phyloP scores from a whole-genome alignment of 768 basidiomycete genomes.

The Trichaptum fuscoviolaceum region DNA sequence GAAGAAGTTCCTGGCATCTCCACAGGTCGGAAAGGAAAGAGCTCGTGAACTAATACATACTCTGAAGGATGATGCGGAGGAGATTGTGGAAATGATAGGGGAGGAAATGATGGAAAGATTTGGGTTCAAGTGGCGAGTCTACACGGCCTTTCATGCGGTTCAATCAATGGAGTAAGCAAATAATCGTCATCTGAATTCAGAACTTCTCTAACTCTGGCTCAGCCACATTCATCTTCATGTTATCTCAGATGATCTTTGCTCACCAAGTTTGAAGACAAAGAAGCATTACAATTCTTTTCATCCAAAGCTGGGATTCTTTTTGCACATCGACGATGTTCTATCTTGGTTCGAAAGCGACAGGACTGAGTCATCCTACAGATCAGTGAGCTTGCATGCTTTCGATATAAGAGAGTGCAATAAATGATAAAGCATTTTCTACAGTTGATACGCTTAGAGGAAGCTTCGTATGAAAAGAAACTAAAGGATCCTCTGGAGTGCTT shows the following conservation, averaged over 20 bases:
- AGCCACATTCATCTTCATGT: conserved; percentile 87
- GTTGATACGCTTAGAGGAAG: conserved; percentile 49
- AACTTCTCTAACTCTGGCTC: conserved; percentile 4
- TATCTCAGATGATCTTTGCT: conserved; percentile 71
- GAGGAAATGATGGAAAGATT: conserved; percentile 75
- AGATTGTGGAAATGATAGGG: conserved; percentile 55
- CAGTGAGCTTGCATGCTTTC: conserved; percentile 31
- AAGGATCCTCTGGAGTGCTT: conserved; percentile 68
- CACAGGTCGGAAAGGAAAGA: conserved; percentile 39
- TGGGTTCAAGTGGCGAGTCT: conserved; percentile 72
- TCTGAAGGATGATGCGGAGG: conserved; percentile 52
- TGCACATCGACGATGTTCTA: conserved; percentile 71
- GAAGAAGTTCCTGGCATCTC: conserved; percentile 38
- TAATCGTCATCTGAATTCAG: conserved; percentile 12
- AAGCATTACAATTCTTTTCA: conserved; percentile 92
- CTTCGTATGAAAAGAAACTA: conserved; percentile 58
- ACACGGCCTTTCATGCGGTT: conserved; percentile 79
- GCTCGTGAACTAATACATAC: conserved; percentile 47
- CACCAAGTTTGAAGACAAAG: conserved; percentile 72
- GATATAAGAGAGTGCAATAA: conserved; percentile 1
- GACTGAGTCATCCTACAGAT: conserved; percentile 37
- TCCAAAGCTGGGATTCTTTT: conserved; percentile 78
- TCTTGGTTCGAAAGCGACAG: conserved; percentile 71
- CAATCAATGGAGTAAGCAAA: conserved; percentile 77
- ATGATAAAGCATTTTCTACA: conserved; percentile 20